A percentile compares a stretch with the other conserved stretches of the same genome.
Conservation (phyloP, 345 rosid genomes). For the Zanthoxylum bungeanum region DNA sequence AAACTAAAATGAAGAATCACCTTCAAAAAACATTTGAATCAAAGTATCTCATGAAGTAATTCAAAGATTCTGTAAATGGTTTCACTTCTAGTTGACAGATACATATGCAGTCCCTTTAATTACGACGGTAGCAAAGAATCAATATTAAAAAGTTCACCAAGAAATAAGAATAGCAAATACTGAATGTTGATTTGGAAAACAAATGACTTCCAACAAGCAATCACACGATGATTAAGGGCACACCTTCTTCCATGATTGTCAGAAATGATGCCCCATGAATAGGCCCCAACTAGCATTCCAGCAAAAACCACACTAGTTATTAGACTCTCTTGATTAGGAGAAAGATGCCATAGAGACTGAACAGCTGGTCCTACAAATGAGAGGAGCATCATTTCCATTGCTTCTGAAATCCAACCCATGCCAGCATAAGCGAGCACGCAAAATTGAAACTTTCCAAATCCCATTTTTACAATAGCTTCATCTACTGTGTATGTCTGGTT, state of each 20-base stretch:
- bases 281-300: conserved; percentile 89
- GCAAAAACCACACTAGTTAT: conserved; percentile 76
- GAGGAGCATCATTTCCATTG: conserved; percentile 97
- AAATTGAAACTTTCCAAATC: conserved; percentile 81
- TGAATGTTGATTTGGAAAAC: not conserved
- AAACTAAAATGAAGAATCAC: not conserved
- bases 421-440: conserved; percentile 81
- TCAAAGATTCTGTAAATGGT: not conserved
- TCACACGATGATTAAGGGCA: conserved; percentile 2
- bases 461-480: conserved; percentile 74
- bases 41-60: not conserved
- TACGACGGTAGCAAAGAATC: not conserved
- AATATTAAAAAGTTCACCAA: not conserved
- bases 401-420: conserved; percentile 89
- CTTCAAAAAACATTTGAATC: not conserved
- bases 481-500: conserved; percentile 57
- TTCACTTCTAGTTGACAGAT: not conserved
- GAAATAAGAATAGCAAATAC: not conserved
- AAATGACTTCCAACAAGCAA: not conserved
- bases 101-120: not conserved
- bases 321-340: conserved; percentile 65
- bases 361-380: conserved; percentile 87
- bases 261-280: conserved; percentile 85
- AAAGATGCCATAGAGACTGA: conserved; percentile 64
- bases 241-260: conserved; percentile 87